Evolutionary conservation across 2,329 filamentous ascomycete species (phyloP).

Genomic region (Clonostachys chloroleuca): DNA sequence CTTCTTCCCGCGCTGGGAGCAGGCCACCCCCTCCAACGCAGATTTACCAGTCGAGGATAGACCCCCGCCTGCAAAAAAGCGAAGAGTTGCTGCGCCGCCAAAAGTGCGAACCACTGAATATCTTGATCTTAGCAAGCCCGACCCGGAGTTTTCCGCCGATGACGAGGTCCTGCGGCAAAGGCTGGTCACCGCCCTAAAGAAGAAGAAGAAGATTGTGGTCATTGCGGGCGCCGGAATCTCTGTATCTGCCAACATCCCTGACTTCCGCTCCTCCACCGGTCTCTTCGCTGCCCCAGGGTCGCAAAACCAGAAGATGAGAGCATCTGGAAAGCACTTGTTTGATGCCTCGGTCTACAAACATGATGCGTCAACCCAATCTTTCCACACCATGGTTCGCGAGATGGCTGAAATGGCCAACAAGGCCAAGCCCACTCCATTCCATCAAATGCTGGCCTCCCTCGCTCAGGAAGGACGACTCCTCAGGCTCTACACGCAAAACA

Average conservation of each 20-base stretch:
- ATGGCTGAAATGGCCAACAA: conserved; percentile 74
- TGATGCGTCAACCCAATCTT: conserved; percentile 80
- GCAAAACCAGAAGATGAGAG: conserved; percentile 85
- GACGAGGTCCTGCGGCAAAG: conserved; percentile 57
- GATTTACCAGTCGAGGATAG: conserved; percentile 41
- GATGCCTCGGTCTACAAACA: conserved; percentile 97
- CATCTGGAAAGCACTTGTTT: conserved; percentile 89
- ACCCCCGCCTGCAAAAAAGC: conserved; percentile 70
- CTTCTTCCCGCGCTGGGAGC: conserved; percentile 21
- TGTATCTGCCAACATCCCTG: conserved; percentile 92
- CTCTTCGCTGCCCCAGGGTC: conserved; percentile 82
- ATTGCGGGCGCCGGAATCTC: conserved; percentile 96
- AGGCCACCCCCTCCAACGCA: conserved; percentile 10
- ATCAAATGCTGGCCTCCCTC: conserved; percentile 87
- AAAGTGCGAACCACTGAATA: conserved; percentile 74
- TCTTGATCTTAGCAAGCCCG: conserved; percentile 61
- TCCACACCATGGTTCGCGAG: conserved; percentile 93
- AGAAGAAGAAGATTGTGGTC: conserved; percentile 94
- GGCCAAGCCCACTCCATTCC: conserved; percentile 82
- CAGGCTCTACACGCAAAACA: conserved; percentile 93
- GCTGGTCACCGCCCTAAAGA: conserved; percentile 70
- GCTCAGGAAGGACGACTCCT: conserved; percentile 82
- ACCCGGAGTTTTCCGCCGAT: conserved; percentile 39
- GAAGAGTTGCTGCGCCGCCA: conserved; percentile 47
- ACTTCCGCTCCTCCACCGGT: conserved; percentile 89